These are phyloP conservation scores for Solanum gandarillasii DNA, from an alignment of 257 asterid genomes.

Conservation along the genomic window DNA sequence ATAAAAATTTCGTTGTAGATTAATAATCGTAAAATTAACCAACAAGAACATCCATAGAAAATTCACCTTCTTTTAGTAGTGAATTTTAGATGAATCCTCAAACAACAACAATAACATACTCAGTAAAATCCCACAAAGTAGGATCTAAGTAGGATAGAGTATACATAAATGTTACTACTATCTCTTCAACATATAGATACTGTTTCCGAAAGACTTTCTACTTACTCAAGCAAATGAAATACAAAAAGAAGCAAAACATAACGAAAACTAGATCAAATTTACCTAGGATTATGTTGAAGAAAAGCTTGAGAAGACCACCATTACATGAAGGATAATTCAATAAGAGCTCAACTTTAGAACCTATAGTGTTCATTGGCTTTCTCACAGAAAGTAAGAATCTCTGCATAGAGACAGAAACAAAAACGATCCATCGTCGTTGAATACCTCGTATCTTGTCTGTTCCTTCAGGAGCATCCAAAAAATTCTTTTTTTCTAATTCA, in stretches of 20 bases:
- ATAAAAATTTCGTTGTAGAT: not conserved
- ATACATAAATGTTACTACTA: not conserved
- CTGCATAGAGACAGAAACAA: slow-evolving; percentile 37
- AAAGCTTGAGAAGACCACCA: slow-evolving; percentile 36
- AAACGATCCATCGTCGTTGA: slow-evolving; percentile 44
- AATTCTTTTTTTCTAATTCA: slow-evolving; percentile 20
- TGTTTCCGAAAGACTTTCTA: not conserved
- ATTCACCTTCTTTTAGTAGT: not conserved
- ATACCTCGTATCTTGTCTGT: slow-evolving; percentile 6
- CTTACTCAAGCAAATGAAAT: not conserved
- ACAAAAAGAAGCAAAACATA: not conserved
- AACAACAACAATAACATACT: not conserved
- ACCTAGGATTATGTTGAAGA: slow-evolving; percentile 37
- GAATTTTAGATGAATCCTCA: not conserved
- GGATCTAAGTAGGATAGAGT: fast-evolving
- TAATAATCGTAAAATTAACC: not conserved
- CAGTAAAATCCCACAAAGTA: not conserved
- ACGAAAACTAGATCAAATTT: not conserved
- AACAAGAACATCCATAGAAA: not conserved
- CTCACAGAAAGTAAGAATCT: slow-evolving; percentile 20
- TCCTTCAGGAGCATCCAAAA: slow-evolving; percentile 11
- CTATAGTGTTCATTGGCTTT: slow-evolving; percentile 34
- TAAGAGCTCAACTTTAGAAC: slow-evolving; percentile 24
- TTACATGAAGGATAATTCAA: slow-evolving; percentile 40
- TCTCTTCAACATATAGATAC: not conserved